Evolutionary conservation across 2,329 filamentous ascomycete species (phyloP).

Genomic region (Xylariaceae sp.): DNA sequence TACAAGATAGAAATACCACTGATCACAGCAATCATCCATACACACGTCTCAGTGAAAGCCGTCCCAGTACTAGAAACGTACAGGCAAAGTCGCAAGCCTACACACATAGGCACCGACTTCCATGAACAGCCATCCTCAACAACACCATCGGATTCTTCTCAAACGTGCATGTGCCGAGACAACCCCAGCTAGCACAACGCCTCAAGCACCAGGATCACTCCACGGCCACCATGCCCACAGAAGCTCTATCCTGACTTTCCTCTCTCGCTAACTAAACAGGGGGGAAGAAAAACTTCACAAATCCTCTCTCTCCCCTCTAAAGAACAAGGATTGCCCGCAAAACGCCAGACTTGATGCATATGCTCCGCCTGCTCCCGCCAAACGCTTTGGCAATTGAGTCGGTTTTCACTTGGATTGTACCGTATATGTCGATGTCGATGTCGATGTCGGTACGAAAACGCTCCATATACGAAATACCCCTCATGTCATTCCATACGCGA

Average conservation of each 20-base stretch:
- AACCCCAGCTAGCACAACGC: too few species aligned
- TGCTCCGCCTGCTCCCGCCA: conserved; percentile 8
- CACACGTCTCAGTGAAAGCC: too few species aligned
- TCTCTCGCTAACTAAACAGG: conserved; percentile 6
- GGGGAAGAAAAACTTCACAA: neutral
- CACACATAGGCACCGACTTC: conserved; percentile 1
- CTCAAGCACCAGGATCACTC: neutral
- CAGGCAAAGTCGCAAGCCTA: too few species aligned
- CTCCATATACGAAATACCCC: too few species aligned
- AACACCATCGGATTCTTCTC: too few species aligned
- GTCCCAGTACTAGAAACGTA: too few species aligned
- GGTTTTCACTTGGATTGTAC: too few species aligned
- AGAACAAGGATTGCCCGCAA: conserved; percentile 3
- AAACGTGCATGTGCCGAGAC: too few species aligned
- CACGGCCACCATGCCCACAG: neutral
- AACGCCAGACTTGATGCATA: conserved; percentile 20
- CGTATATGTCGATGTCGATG: too few species aligned
- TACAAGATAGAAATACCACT: too few species aligned
- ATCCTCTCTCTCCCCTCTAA: conserved; percentile 4
- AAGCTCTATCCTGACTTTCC: conserved; percentile 14
- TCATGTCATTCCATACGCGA: conserved; percentile 5
- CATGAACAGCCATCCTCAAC: neutral
- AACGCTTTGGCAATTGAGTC: neutral
- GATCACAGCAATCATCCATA: too few species aligned
- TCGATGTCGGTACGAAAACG: too few species aligned